Percentiles rank a stretch among this genome's conserved stretches.
Conservation (phyloP, 495 filamentous ascomycete genomes). For the Xanthoparmelia taractica region DNA sequence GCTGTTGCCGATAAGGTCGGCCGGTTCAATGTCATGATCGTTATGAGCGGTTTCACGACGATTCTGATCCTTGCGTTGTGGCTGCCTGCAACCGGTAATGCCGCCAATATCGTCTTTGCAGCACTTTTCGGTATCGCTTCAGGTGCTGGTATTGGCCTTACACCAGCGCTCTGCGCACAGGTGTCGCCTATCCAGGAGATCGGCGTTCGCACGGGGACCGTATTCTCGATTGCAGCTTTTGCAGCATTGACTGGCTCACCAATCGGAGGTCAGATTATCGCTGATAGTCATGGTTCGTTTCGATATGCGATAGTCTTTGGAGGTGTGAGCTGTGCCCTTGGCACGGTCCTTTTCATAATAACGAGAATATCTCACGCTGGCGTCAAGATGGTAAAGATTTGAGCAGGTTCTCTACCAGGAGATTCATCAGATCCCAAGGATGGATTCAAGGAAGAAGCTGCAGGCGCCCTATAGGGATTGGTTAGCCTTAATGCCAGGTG, state of each 20-base stretch:
- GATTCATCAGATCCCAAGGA: neutral
- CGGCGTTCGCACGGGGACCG: constrained; percentile 22
- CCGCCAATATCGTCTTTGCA: constrained; percentile 29
- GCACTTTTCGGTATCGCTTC: constrained; percentile 32
- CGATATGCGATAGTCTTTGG: constrained; percentile 6
- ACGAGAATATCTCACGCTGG: constrained; percentile 9
- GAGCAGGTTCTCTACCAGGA: neutral
- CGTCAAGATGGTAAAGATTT: constrained; percentile 11
- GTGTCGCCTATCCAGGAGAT: constrained; percentile 28
- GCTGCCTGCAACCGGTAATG: constrained; percentile 27
- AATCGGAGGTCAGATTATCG: constrained; percentile 48
- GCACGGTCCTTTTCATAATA: constrained; percentile 4
- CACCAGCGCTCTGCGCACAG: constrained; percentile 27
- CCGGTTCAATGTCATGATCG: constrained; percentile 32
- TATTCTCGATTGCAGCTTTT: constrained; percentile 29
- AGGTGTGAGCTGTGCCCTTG: constrained; percentile 15
- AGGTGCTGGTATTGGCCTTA: constrained; percentile 32
- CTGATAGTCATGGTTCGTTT: neutral
- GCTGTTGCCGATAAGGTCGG: constrained; percentile 30
- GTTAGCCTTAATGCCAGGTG: neutral
- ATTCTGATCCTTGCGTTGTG: constrained; percentile 33
- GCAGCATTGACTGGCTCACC: constrained; percentile 56
- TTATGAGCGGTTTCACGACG: constrained; percentile 24
- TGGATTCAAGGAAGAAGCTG: neutral
- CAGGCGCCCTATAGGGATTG: neutral